Conservation (phyloP, 2,329 filamentous ascomycete species). For the Aspergillus luchuensis region DNA sequence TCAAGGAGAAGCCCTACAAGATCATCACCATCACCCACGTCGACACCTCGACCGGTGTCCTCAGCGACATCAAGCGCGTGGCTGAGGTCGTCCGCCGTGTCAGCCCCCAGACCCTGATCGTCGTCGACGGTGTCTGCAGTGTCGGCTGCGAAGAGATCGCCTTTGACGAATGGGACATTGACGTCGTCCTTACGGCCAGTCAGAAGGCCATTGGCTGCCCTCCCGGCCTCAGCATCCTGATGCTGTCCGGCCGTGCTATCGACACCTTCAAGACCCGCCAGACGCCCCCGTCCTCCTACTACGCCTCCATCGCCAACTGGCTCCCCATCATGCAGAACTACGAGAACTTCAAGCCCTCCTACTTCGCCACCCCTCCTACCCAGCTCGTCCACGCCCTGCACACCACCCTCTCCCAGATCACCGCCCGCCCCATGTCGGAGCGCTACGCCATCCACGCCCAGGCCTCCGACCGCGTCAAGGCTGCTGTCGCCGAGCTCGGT, state of each 20-base stretch:
- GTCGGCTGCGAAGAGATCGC: conserved; percentile 94
- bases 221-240: conserved; percentile 89
- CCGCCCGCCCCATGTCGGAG: conserved; percentile 75
- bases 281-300: conserved; percentile 82
- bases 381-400: conserved; percentile 92
- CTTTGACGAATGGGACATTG: conserved; percentile 92
- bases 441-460: conserved; percentile 80
- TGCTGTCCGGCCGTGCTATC: conserved; percentile 88
- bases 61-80: conserved; percentile 85
- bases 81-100: conserved; percentile 81
- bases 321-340: conserved; percentile 98
- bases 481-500: conserved; percentile 75
- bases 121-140: conserved; percentile 96
- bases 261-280: conserved; percentile 77
- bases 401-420: conserved; percentile 82
- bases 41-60: conserved; percentile 93
- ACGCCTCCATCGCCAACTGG: conserved; percentile 97
- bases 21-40: conserved; percentile 93
- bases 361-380: conserved; percentile 95
- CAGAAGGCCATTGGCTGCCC: conserved; percentile 98
- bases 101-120: conserved; percentile 84
- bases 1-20: conserved; percentile 92
- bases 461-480: conserved; percentile 83
- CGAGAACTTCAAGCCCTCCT: conserved; percentile 94
- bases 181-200: conserved; percentile 88